These are phyloP conservation scores for Vishniacozyma victoriae DNA, from an alignment of 768 basidiomycete genomes.

Conservation along the genomic window DNA sequence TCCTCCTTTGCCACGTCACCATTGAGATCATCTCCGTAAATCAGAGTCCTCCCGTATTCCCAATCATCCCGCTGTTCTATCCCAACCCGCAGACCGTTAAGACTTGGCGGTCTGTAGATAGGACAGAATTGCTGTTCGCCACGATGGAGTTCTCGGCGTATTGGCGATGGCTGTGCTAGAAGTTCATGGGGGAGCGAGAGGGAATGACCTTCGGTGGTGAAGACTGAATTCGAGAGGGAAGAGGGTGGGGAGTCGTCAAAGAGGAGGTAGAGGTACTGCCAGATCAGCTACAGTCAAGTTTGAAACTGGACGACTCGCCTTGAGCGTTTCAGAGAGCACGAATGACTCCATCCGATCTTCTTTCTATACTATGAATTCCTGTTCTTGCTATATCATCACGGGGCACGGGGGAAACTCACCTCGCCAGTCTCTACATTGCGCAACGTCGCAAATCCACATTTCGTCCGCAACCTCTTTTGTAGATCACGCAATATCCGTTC, in stretches of 20 bases:
- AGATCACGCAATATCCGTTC: constrained; percentile 77
- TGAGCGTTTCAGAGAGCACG: constrained; percentile 84
- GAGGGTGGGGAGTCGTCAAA: constrained; percentile 78
- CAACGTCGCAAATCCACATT: constrained; percentile 80
- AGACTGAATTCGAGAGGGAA: constrained; percentile 80
- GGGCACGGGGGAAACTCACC: constrained; percentile 48
- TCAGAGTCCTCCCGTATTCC: constrained; percentile 72
- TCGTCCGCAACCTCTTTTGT: constrained; percentile 65
- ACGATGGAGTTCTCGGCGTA: constrained; percentile 49
- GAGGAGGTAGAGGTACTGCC: constrained; percentile 84
- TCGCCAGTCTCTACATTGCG: constrained; percentile 59
- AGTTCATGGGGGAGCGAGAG: constrained; percentile 59
- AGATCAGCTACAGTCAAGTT: constrained; percentile 1
- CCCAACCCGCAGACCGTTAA: constrained; percentile 54
- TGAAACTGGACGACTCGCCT: constrained; percentile 52
- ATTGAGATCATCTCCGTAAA: background rate
- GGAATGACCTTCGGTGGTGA: constrained; percentile 93
- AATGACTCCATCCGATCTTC: constrained; percentile 98
- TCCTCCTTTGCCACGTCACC: background rate
- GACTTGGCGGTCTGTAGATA: constrained; percentile 50
- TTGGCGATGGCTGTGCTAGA: constrained; percentile 56
- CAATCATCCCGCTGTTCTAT: constrained; percentile 67
- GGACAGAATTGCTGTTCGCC: constrained; percentile 54
- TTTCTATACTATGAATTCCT: constrained; percentile 47
- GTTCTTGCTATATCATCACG: constrained; percentile 35